Evolutionary conservation across 2,329 filamentous ascomycete genomes (phyloP), one percentile per base, ranked within the genome.

Genomic region (Cladorrhinum sp.): DNA sequence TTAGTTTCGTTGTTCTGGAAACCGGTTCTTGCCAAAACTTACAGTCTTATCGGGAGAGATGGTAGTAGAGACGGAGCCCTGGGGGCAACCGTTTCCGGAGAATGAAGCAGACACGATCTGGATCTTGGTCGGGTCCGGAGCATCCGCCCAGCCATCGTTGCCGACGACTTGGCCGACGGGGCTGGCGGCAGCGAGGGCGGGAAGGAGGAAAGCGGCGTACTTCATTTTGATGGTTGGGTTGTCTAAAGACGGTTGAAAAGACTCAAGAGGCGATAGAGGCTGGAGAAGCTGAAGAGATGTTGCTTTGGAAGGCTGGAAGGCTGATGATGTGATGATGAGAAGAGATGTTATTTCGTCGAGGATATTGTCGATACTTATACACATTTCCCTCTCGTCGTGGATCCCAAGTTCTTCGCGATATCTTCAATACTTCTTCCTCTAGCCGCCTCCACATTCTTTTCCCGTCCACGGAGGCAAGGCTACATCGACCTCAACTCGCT

Each of bases 21-120:
- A 5, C 29, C 24, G 20, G 25, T 27, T 51, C 16, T 3, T 24
- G 16, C 23, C 45, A 18, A 13, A 16, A 58, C 71, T 69, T 60
- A 76, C 77, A 29, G 75, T 77, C 64, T 73, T 71, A 68, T 79
- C 76, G 10, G 75, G 71, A 9, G 76, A 77, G 64, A 78, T 73
- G 62, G 70, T 73, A 36, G 75, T 77, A 20, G 77, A 75, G 9
- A 79, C 76, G 53, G 73, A 72, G 25, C 74, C 74, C 67, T 78
- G 76, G 9, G 76, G 76, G 65, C 77, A 79, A 24, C 77, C 77
- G 63, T 74, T 79, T 58, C 77, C 77, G 29, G 76, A 78, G 62
- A 76, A 76, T 23, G 68, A 74, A 49, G 75, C 72, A 50, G 69
- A 71, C 63, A 71, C 48, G 68, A 79, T 76, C 69, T 74, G 72